Base-by-base conservation (phyloP, 225 moss, liverwort and hornwort genomes). In the Asterella californica region DNA sequence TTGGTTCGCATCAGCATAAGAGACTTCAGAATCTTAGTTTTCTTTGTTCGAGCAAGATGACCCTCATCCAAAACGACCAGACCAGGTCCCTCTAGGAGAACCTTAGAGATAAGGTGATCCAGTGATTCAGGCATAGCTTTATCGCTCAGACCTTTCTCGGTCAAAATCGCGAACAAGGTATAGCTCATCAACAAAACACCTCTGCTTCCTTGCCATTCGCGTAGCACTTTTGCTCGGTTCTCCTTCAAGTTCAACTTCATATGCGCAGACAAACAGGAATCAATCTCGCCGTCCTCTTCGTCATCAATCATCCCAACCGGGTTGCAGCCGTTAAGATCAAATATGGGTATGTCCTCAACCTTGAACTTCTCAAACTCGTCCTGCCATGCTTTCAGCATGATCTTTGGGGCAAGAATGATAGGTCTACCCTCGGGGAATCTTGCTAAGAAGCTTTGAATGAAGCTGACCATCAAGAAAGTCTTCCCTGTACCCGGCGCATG, bases 401-500 rank as follows among this genome's bases (percentile, higher is more conserved):
- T 89, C 82, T 99, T 95, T 59, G 99, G 99, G 36, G 99, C 99
- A 15, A 99, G 85, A 19, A 99, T 95, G 83, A 99, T 82, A 0
- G 95, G 95, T 70, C 89, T 80, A 6, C 92, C 91, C 19, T 85
- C 81, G 0, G 93, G 89, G 46, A 88, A 89, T 54, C 70, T 82
- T 25, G 91, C 84, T 82, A 95, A 84, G 80, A 93, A 95, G 74
- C 95, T 95, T 47, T 99, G 93, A 6, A 99, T 90, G 79, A 99
- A 99, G 81, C 90, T 92, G 1, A 99, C 93, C 14, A 91, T 79
- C 7, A 93, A 81, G 54, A 84, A 95, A 4, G 95, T 92, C 78
- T 99, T 99, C 47, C 99, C 99, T 34, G 99, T 99, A 71, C 99
- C 99, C 9, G 99, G 99, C 3, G 99, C 99, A 69, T 95, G 95